A percentile compares a stretch with the other conserved stretches of the same genome.
Conservation (phyloP, 164 flowering plant species). For the Vitis vinifera region ASM3070453v1 NC_081806.1:16948001-16948500, state of each 20-base stretch:
- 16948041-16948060: background rate
- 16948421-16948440: background rate
- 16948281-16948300: no score
- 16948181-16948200: background rate
- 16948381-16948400: background rate
- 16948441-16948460: constrained; percentile 14
- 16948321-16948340: background rate
- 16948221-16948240: no score
- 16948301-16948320: no score
- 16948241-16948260: no score
- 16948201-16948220: background rate
- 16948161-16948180: background rate
- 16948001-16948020: no score
- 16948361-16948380: background rate
- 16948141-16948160: no score
- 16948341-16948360: background rate
- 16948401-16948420: background rate
- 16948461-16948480: constrained; percentile 4
- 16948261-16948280: no score
- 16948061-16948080: background rate
- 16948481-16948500: no score
- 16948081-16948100: constrained; percentile 11
- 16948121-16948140: background rate
- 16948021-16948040: no score
- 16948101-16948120: background rate